Base-by-base conservation (phyloP, 1,284 basidiomycete genomes). In the Ceratobasidium sp. region DNA sequence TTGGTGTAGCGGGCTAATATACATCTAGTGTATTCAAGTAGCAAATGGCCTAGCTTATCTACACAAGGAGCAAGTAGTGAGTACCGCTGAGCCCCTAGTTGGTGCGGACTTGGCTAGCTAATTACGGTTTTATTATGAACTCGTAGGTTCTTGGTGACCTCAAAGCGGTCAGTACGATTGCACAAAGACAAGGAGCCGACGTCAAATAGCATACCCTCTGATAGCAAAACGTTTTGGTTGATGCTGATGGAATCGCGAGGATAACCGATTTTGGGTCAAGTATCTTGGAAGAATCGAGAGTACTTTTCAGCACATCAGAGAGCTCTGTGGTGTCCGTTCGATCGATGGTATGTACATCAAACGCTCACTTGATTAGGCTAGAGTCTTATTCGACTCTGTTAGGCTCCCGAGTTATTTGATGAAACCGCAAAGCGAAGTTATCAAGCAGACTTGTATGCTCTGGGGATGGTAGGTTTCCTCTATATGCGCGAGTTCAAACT, bases 391-490 rank as follows among this genome's bases (percentile, higher is more conserved):
- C n/a, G n/a, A n/a, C n/a, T n/a, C n/a, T n/a, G n/a, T n/a, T n/a
- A 58, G 55, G 32, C 55, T 21, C 55, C 55, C 32, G 55, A 58
- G 26, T 34, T 58, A 4, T 12, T 58, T 4, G 39, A n/a, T 9
- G 55, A n/a, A 14, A 9, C n/a, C 2, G 3, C 16, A 34, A 1
- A 6, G 21, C n/a, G 55, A 21, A 58, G 55, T 26, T n/a, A 16
- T 18, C 18, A 58, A 30, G 55, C 55, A 39, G 55, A 58, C 12
- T 30, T 58, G 18, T 58, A 58, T 26, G 55, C 55, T 39, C 34
- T 58, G 4, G 55, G 55, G 2, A 58, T 58, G 55, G 55, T 58
- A 36, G 6, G 55, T 9, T 4, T 6, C 36, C 6, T 6, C 14
- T 39, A 14, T 39, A 39, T 39, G 14, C 14, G 5, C 14, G 36